Conservation (phyloP, 2,329 filamentous ascomycete species). For the Ophiostoma ulmi region DNA sequence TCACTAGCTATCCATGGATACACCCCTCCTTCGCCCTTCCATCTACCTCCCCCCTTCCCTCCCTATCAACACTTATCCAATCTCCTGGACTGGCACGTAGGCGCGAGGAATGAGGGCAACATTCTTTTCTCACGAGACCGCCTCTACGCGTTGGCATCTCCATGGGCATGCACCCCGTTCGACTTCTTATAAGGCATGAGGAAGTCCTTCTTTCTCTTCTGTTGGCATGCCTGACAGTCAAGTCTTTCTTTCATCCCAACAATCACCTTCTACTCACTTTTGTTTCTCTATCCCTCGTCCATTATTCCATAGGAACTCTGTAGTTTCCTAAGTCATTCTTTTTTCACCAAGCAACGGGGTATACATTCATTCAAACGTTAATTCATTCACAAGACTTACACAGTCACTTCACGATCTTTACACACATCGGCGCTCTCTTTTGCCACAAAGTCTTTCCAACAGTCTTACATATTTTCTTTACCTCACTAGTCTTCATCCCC, state of each 20-base stretch:
- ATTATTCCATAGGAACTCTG: conserved; percentile 22
- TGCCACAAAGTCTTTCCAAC: background rate
- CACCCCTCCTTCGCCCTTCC: conserved; percentile 15
- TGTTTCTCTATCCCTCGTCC: conserved; percentile 18
- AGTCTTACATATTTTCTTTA: conserved; percentile 13
- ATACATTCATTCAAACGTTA: conserved; percentile 14
- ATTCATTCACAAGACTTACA: conserved; percentile 13
- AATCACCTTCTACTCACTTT: conserved; percentile 14
- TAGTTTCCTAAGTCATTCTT: conserved; percentile 21
- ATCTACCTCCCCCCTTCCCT: conserved; percentile 19
- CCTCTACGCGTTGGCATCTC: conserved; percentile 25
- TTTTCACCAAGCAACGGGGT: conserved; percentile 12
- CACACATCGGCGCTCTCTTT: conserved; percentile 11
- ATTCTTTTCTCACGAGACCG: conserved; percentile 21
- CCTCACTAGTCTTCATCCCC: conserved; percentile 10
- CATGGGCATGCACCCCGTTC: conserved; percentile 17
- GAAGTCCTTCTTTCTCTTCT: conserved; percentile 20
- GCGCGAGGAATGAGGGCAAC: conserved; percentile 25
- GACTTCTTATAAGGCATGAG: conserved; percentile 25
- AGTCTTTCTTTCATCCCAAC: conserved; percentile 22
- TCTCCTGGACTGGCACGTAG: conserved; percentile 25
- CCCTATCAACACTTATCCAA: conserved; percentile 25
- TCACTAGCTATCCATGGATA: conserved; percentile 1
- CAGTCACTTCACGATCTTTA: conserved; percentile 12
- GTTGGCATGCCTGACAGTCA: conserved; percentile 24